Evolutionary conservation across 805 yeast genomes (phyloP), one percentile per base, ranked within the genome.

Genomic region (Cyberlindnera subsufficiens): DNA sequence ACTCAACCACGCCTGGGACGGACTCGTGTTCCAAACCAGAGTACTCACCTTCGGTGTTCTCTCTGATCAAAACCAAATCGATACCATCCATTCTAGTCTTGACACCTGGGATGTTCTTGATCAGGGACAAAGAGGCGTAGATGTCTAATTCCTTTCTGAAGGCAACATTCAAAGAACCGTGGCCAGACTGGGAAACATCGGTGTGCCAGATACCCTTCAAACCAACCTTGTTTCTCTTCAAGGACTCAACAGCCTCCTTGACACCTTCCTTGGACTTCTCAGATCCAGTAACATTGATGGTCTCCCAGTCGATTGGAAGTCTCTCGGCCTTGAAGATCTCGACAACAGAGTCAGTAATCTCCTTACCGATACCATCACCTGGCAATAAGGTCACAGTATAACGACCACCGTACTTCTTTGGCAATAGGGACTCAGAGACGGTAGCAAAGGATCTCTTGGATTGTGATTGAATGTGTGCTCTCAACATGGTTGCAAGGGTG

Each of bases 1-100:
- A 86, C 76, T 91, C 98, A 54, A 93, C 98, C 53, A 91, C 96
- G 69, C 96, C 98, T 53, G 96, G 95, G 59, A 87, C 93, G 38
- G 96, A 86, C 68, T 85, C 93, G 72, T 93, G 98, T 77, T 91
- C 99, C 60, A 93, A 77, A 60, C 98, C 98, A 40, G 98, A 91
- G 75, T 88, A 91, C 72, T 91, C 98, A 72, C 96, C 97, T 74
- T 91, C 98, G 55, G 97, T 91, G 77, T 93, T 93, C 72, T 93
- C 99, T 77, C 99, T 88, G 64, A 93, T 95, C 53, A 93, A 76
- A 33, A 90, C 96, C 63, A 91, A 78, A 71, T 90, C 96, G 53
- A 91, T 86, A 55, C 86, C 89, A 49, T 83, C 77, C 63, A 89
- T 78, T 68, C 90, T 87, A 47, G 96, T 82, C 67, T 87, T 77